Conservation (phyloP, 2,329 filamentous ascomycete species). For the Dactylellina sp. region DNA sequence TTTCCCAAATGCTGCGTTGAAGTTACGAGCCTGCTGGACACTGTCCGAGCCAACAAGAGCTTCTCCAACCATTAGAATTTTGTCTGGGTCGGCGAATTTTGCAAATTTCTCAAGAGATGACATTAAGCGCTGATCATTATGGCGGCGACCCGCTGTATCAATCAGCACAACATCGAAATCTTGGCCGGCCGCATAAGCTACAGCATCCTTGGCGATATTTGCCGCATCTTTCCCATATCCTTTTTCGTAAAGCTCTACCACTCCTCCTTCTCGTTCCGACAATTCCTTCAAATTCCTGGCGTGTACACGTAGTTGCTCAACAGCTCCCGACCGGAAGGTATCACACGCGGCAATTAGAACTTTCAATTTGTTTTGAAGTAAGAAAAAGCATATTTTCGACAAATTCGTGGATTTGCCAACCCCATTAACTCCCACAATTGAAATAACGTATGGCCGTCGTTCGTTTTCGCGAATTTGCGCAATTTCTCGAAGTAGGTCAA, state of each 20-base stretch:
- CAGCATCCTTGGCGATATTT: constrained; percentile 92
- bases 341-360: constrained; percentile 94
- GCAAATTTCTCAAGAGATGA: constrained; percentile 96
- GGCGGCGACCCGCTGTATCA: constrained; percentile 91
- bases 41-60: constrained; percentile 95
- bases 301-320: constrained; percentile 95
- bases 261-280: constrained; percentile 81
- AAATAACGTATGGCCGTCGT: constrained; percentile 91
- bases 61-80: constrained; percentile 96
- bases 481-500: constrained; percentile 94
- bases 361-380: constrained; percentile 95
- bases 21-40: constrained; percentile 94
- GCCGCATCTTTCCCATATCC: constrained; percentile 98
- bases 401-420: constrained; percentile 98
- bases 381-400: constrained; percentile 97
- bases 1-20: constrained; percentile 89
- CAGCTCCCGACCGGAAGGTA: constrained; percentile 95
- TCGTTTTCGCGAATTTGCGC: constrained; percentile 74
- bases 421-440: constrained; percentile 97
- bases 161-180: constrained; percentile 94
- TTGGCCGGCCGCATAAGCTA: constrained; percentile 79
- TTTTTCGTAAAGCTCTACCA: constrained; percentile 93
- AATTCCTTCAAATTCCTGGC: constrained; percentile 93
- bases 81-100: constrained; percentile 94
- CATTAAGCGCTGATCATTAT: constrained; percentile 97